Base-by-base conservation (phyloP, 176 grass and related monocot genomes). In the bread wheat (Triticum aestivum) region DNA sequence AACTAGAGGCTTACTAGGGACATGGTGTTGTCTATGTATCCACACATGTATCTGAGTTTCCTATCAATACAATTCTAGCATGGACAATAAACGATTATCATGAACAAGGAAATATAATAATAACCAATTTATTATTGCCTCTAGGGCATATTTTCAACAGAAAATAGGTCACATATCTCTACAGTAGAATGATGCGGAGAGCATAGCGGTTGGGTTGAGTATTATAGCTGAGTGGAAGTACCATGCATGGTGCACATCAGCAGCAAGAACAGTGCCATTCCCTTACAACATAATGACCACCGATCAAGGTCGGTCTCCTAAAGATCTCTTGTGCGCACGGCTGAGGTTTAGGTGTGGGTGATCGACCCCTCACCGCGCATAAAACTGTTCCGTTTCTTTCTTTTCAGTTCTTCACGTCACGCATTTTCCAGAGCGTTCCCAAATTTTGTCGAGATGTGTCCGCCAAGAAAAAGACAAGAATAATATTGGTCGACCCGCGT, bases 171-270 rank as follows among this genome's bases (percentile, higher is more conserved):
- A 45, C 24, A 24, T 73, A 44, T 73, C 12, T n/a, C n/a, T 23
- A 42, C 37, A 44, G n/a, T 44, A 73, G 37, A 44, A 73, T 39
- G 15, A 56, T 32, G 39, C 26, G 75, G 23, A 34, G 32, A 65
- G 75, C 75, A 41, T 65, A 39, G 72, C n/a, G 39, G 69, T 21
- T 59, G n/a, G 20, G 35, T 17, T 30, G 29, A 30, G 33, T 41
- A 73, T 11, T 42, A 79, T 73, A 54, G 75, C 4, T 73, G 56
- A 89, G 75, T 79, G 75, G 75, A 52, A 15, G 41, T 32, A 73
- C 11, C 39, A 79, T 73, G 65, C n/a, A 69, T 3, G 17, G 45
- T 34, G 29, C 21, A 44, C 14, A 56, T 58, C 12, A 67, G 4
- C 65, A 14, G 29, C 45, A 58, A 59, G 47, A 67, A 4, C 20